A percentile compares a stretch with the other conserved stretches of the same genome.
These are phyloP conservation scores for Aspergillus ruber DNA, from an alignment of 2,329 filamentous ascomycete genomes.

Conservation along the genomic window DNA sequence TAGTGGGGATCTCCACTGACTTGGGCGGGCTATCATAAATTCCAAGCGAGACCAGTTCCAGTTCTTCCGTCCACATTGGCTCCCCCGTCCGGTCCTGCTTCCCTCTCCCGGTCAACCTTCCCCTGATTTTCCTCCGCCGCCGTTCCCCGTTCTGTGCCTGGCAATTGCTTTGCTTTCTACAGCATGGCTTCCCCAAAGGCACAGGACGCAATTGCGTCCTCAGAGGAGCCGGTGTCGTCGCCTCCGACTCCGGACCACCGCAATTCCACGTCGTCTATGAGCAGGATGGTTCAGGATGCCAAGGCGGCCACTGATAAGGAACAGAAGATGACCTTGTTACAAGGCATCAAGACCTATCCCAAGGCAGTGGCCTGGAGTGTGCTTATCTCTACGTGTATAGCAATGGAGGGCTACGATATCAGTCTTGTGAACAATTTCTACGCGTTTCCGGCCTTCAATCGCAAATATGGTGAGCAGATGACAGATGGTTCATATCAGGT, in stretches of 20 bases:
- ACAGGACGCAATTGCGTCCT: slow-evolving; percentile 21
- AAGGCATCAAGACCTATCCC: slow-evolving; percentile 76
- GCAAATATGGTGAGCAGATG: slow-evolving; percentile 33
- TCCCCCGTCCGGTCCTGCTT: neutral
- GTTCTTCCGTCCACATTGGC: neutral
- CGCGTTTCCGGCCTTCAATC: slow-evolving; percentile 37
- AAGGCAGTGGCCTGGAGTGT: slow-evolving; percentile 80
- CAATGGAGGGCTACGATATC: slow-evolving; percentile 87
- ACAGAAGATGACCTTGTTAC: slow-evolving; percentile 63
- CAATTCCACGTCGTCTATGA: slow-evolving; percentile 19
- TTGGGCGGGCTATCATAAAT: neutral
- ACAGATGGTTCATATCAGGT: slow-evolving; percentile 33
- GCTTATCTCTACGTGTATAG: slow-evolving; percentile 82
- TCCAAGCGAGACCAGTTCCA: neutral
- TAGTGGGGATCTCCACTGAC: neutral
- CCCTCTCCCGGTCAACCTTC: neutral
- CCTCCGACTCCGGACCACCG: slow-evolving; percentile 11
- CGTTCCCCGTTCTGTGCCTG: neutral
- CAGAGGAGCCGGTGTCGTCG: slow-evolving; percentile 9
- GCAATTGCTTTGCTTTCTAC: neutral
- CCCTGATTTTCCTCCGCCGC: neutral
- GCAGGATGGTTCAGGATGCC: slow-evolving; percentile 35
- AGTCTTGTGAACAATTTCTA: slow-evolving; percentile 77
- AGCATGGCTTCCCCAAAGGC: slow-evolving; percentile 24
- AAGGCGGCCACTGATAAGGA: slow-evolving; percentile 41